These are phyloP conservation scores for Cadophora sp. DNA, from an alignment of 2,329 filamentous ascomycete species.

Conservation along the genomic window DNA sequence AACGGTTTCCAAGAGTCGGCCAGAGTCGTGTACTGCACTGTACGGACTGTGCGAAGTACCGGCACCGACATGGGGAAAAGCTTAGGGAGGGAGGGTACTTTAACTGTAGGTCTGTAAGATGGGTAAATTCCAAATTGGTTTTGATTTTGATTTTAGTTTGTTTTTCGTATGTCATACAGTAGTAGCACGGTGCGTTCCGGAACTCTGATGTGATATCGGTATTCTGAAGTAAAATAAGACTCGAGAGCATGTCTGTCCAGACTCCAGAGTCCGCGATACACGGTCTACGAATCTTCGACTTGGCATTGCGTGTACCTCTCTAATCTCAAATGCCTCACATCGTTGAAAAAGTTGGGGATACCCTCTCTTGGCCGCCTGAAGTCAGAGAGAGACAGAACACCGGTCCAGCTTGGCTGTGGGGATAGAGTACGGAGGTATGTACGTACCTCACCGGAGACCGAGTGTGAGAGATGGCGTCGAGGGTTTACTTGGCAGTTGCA, in stretches of 20 bases:
- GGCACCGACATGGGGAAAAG: too few relatives aligned
- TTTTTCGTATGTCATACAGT: too few relatives aligned
- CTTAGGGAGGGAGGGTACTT: too few relatives aligned
- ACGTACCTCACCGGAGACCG: background rate
- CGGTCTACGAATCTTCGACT: background rate
- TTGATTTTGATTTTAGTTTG: too few relatives aligned
- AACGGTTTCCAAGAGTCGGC: background rate
- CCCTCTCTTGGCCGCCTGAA: slow-evolving; percentile 5
- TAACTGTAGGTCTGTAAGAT: too few relatives aligned
- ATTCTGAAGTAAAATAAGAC: too few relatives aligned
- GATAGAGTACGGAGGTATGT: background rate
- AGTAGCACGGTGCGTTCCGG: too few relatives aligned
- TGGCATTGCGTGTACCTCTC: background rate
- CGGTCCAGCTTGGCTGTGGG: slow-evolving; percentile 13
- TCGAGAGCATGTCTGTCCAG: background rate
- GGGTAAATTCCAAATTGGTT: too few relatives aligned
- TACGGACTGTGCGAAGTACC: background rate
- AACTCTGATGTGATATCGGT: too few relatives aligned
- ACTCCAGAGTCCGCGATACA: background rate
- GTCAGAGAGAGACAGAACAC: slow-evolving; percentile 5
- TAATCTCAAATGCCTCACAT: background rate
- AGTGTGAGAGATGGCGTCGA: background rate
- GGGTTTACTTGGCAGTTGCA: background rate
- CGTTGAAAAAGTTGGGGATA: background rate
- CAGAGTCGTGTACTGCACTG: background rate